phyloP scores from a whole-genome alignment of 305 asterid genomes.

The Ilex paraguariensis region DNA sequence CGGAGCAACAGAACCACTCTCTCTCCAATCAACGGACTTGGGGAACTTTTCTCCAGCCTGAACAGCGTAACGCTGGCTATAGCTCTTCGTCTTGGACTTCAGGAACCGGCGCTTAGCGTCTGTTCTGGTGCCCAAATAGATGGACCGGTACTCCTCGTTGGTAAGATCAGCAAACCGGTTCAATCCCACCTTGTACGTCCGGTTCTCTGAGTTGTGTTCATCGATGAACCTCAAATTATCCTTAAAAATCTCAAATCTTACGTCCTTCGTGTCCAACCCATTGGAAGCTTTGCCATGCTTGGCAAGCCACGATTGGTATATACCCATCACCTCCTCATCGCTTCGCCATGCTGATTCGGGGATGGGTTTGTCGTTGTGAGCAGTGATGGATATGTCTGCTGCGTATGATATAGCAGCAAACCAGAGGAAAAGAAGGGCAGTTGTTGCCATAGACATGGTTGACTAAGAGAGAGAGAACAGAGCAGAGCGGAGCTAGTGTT shows the following conservation, averaged over 20 bases:
- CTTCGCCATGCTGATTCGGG: slow-evolving; percentile 13
- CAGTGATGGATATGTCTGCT: slow-evolving; percentile 21
- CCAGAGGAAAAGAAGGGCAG: slow-evolving; percentile 25
- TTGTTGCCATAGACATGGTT: slow-evolving; percentile 33
- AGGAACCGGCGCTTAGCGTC: slow-evolving; percentile 49
- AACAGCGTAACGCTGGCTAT: slow-evolving; percentile 37
- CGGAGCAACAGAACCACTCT: slow-evolving; percentile 61
- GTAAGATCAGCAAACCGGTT: slow-evolving; percentile 74
- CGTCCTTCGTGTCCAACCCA: slow-evolving; percentile 53
- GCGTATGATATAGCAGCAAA: slow-evolving; percentile 31
- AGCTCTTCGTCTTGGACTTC: slow-evolving; percentile 42
- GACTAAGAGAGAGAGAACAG: not conserved
- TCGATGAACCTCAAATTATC: slow-evolving; percentile 59
- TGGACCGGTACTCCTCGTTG: slow-evolving; percentile 52
- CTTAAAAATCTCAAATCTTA: slow-evolving; percentile 56
- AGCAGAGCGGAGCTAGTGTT: too few species aligned
- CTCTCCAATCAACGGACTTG: slow-evolving; percentile 75
- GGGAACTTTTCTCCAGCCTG: slow-evolving; percentile 44
- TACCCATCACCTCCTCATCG: slow-evolving; percentile 34
- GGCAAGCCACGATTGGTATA: slow-evolving; percentile 56
- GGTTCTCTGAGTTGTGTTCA: slow-evolving; percentile 45
- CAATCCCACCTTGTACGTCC: slow-evolving; percentile 59
- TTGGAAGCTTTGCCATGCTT: slow-evolving; percentile 60
- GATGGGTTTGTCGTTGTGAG: slow-evolving; percentile 14
- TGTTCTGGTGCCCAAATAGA: slow-evolving; percentile 49